phyloP scores from a whole-genome alignment of 805 yeast genomes.

The Suhomyces kilbournensis region DNA sequence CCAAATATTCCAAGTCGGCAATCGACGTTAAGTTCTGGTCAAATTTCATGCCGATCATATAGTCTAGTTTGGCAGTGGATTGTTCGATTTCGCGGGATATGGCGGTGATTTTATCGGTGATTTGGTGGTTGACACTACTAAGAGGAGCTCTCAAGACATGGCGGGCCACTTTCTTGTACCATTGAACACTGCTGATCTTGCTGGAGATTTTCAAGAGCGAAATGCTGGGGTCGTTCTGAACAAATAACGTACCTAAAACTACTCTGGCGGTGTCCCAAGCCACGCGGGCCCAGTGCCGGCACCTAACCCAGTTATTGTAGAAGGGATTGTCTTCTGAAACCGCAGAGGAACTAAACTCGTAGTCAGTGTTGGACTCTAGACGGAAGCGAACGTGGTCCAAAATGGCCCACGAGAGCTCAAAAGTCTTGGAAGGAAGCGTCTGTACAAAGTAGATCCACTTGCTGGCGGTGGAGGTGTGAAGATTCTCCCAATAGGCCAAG shows the following conservation, averaged over 20 bases:
- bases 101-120: conserved; percentile 18
- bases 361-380: not conserved
- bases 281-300: conserved; percentile 7
- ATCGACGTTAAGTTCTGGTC: conserved; percentile 4
- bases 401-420: not conserved
- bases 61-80: conserved; percentile 23
- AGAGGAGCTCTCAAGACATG: conserved; percentile 17
- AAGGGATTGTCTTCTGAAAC: conserved; percentile 14
- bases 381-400: conserved; percentile 2
- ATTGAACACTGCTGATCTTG: conserved; percentile 1
- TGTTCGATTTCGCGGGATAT: conserved; percentile 21
- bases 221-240: conserved; percentile 15
- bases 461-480: conserved; percentile 21
- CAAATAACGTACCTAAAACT: conserved; percentile 7
- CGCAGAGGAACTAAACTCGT: conserved; percentile 4
- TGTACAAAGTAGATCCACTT: conserved; percentile 35
- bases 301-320: conserved; percentile 11
- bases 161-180: conserved; percentile 3
- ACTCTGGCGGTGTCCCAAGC: conserved; percentile 4
- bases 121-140: conserved; percentile 23
- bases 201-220: conserved; percentile 10
- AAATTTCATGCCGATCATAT: conserved; percentile 18
- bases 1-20: conserved; percentile 9
- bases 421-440: conserved; percentile 27
- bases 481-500: conserved; percentile 33